Evolutionary conservation across 139 green algal species (phyloP).

Genomic region (Chlamydomonas incerta): DNA sequence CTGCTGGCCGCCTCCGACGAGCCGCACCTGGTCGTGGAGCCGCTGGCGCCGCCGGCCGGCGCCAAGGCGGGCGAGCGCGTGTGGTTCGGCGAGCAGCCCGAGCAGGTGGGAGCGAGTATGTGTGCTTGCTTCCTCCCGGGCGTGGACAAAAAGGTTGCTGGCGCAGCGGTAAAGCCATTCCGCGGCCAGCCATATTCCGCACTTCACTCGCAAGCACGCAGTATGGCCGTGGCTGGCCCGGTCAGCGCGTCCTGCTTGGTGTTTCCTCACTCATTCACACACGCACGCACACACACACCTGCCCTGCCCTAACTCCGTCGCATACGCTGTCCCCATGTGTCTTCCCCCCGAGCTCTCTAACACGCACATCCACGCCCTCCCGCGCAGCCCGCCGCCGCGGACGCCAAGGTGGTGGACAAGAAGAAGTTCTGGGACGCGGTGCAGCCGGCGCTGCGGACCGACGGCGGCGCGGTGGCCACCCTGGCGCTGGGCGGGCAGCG

Average conservation of each 20-base stretch:
- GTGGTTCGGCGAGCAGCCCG: conserved; percentile 65
- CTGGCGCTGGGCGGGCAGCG: conserved; percentile 45
- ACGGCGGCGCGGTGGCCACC: conserved; percentile 48
- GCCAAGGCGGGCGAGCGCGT: conserved; percentile 73
- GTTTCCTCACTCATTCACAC: too few relatives aligned
- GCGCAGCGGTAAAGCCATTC: too few relatives aligned
- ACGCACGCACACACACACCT: neutral
- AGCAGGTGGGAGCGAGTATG: conserved; percentile 35
- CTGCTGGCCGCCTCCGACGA: conserved; percentile 80
- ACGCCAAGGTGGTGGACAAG: conserved; percentile 75
- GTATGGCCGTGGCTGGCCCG: neutral
- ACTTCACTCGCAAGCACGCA: too few relatives aligned
- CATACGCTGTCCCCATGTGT: neutral
- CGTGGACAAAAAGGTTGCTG: too few relatives aligned
- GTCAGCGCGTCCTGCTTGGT: neutral
- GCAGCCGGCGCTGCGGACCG: conserved; percentile 75
- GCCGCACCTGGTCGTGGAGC: conserved; percentile 67
- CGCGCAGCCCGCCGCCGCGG: conserved; percentile 49
- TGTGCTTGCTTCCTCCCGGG: too few relatives aligned
- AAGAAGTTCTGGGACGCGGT: conserved; percentile 88
- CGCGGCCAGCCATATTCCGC: too few relatives aligned
- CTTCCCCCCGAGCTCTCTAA: neutral
- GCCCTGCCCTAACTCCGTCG: neutral
- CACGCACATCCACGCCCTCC: neutral
- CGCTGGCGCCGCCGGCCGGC: conserved; percentile 68